Evolutionary conservation across 2,329 filamentous ascomycete species (phyloP).

Genomic region (Arthrobotrys conoides): DNA sequence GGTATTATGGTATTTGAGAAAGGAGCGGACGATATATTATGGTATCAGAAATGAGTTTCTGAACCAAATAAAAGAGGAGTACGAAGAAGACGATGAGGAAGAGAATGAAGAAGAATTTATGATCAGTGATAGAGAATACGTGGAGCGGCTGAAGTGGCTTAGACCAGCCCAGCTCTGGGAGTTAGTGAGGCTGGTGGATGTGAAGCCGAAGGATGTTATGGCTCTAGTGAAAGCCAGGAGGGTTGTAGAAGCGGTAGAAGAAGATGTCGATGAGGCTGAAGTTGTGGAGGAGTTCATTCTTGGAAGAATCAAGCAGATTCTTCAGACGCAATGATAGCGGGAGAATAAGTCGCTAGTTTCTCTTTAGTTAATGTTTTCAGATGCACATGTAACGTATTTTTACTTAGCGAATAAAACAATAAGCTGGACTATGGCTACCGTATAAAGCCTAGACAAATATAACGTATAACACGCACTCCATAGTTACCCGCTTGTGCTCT

Average conservation of each 20-base stretch:
- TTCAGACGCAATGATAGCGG: neutral
- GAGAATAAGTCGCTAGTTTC: too few species aligned
- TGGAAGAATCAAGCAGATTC: constrained; percentile 32
- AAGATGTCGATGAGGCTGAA: neutral
- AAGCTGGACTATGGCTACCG: too few species aligned
- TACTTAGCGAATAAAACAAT: too few species aligned
- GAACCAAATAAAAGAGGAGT: constrained; percentile 1
- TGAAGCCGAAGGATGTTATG: neutral
- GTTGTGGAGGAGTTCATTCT: constrained; percentile 30
- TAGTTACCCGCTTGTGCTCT: too few species aligned
- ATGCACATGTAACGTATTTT: too few species aligned
- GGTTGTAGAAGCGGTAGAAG: neutral
- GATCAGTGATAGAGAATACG: constrained; percentile 20
- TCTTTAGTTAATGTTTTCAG: too few species aligned
- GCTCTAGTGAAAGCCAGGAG: constrained; percentile 1
- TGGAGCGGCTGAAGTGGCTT: constrained; percentile 14
- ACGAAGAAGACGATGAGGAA: constrained; percentile 14
- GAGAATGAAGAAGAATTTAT: neutral
- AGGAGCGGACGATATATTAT: constrained; percentile 34
- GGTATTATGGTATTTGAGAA: constrained; percentile 39
- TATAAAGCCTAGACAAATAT: too few species aligned
- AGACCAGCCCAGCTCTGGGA: constrained; percentile 49
- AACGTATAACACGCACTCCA: too few species aligned
- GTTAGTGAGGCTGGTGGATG: constrained; percentile 36
- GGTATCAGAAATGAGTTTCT: constrained; percentile 14